Conservation (phyloP, 139 green algal genomes). For the Closterium sp. region DNA sequence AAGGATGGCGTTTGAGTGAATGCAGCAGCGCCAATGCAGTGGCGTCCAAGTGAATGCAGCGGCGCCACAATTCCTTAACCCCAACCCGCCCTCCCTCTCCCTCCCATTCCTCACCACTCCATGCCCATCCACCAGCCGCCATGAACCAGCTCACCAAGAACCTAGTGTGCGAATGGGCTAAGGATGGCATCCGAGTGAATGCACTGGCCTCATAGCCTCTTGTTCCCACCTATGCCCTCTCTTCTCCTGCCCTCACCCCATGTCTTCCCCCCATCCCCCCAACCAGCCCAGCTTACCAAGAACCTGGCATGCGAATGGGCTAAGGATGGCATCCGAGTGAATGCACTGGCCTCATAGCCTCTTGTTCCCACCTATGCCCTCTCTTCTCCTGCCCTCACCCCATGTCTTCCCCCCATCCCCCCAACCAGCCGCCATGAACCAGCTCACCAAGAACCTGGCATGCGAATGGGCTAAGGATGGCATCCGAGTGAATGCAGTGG, state of each 20-base stretch:
- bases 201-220: too few relatives aligned
- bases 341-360: too few relatives aligned
- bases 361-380: too few relatives aligned
- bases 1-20: neutral
- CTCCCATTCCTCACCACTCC: too few relatives aligned
- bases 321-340: too few relatives aligned
- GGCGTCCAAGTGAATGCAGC: too few relatives aligned
- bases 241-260: neutral
- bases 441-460: constrained; percentile 75
- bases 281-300: neutral
- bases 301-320: too few relatives aligned
- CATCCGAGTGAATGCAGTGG: constrained; percentile 60
- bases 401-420: too few relatives aligned
- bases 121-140: constrained; percentile 19
- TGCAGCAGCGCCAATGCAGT: too few relatives aligned
- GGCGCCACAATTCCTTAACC: too few relatives aligned
- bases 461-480: constrained; percentile 84
- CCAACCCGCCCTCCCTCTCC: too few relatives aligned
- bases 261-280: neutral
- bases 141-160: constrained; percentile 86
- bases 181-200: constrained; percentile 32
- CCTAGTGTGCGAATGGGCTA: constrained; percentile 84
- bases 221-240: constrained; percentile 60
- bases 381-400: too few relatives aligned
- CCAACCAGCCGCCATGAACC: constrained; percentile 73